A percentile compares a stretch with the other conserved stretches of the same genome.
Evolutionary conservation across 2,329 filamentous ascomycete species (phyloP).

Genomic region (Botryotinia calthae): DNA sequence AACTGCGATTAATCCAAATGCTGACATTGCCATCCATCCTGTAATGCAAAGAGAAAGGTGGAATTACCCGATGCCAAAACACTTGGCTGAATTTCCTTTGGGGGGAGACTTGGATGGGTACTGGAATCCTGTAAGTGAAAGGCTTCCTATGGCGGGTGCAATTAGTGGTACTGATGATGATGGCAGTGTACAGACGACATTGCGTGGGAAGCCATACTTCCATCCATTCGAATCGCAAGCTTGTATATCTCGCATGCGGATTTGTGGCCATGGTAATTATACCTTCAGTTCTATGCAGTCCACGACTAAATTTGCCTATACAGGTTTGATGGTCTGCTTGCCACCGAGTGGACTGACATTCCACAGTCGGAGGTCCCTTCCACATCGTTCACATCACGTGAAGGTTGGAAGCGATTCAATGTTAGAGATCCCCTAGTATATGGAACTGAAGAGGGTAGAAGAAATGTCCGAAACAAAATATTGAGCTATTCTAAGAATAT

Average conservation of each 20-base stretch:
- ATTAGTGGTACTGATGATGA: background rate
- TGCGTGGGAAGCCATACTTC: slow-evolving; percentile 19
- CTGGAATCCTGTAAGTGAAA: slow-evolving; percentile 20
- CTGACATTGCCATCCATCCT: slow-evolving; percentile 18
- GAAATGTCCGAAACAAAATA: background rate
- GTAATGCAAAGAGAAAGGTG: slow-evolving; percentile 16
- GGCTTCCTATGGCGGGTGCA: background rate
- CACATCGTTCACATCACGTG: background rate
- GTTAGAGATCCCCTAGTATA: background rate
- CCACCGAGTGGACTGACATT: background rate
- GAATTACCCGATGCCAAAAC: slow-evolving; percentile 9
- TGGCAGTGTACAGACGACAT: slow-evolving; percentile 16
- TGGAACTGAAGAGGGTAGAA: background rate
- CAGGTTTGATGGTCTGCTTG: slow-evolving; percentile 21
- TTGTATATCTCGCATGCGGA: slow-evolving; percentile 17
- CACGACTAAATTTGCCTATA: background rate
- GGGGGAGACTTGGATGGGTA: slow-evolving; percentile 18
- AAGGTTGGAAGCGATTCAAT: background rate
- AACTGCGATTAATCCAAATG: background rate
- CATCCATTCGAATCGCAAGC: slow-evolving; percentile 16
- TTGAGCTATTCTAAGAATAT: background rate
- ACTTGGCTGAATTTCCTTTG: slow-evolving; percentile 21
- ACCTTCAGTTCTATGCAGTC: background rate
- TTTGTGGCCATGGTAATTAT: slow-evolving; percentile 21
- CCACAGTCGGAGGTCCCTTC: background rate